These are phyloP conservation scores for Colletotrichum endophyticum DNA, from an alignment of 2,329 filamentous ascomycete species.

Conservation along the genomic window DNA sequence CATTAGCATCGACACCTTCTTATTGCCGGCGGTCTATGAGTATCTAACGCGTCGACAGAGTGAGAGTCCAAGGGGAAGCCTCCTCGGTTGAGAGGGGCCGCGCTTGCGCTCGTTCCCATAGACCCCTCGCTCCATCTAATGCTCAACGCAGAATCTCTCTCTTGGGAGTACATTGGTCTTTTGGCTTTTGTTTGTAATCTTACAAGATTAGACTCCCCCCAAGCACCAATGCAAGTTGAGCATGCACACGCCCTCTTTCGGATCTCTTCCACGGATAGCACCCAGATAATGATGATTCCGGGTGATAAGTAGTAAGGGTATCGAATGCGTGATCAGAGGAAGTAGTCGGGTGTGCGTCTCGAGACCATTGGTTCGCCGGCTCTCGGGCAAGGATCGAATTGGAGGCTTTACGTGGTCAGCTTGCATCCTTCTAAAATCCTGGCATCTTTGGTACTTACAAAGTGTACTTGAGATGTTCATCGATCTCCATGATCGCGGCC, in stretches of 20 bases:
- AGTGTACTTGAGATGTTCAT: slow-evolving; percentile 98
- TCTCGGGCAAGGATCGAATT: slow-evolving; percentile 98
- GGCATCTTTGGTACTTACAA: slow-evolving; percentile 68
- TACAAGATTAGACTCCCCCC: slow-evolving; percentile 18
- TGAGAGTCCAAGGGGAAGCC: background rate
- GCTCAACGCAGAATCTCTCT: slow-evolving; percentile 20
- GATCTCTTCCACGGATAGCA: slow-evolving; percentile 4
- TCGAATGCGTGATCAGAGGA: slow-evolving; percentile 70
- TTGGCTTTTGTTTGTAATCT: slow-evolving; percentile 18
- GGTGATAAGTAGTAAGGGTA: slow-evolving; percentile 9
- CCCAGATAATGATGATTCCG: background rate
- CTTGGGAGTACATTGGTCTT: slow-evolving; percentile 19
- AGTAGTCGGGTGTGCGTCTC: slow-evolving; percentile 97
- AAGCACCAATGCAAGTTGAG: slow-evolving; percentile 21
- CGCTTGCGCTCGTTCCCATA: background rate
- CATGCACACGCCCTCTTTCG: slow-evolving; percentile 15
- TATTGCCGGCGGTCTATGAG: slow-evolving; percentile 19
- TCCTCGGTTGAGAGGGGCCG: background rate
- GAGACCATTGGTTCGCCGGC: slow-evolving; percentile 99
- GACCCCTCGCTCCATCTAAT: background rate
- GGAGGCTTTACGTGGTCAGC: slow-evolving; percentile 69
- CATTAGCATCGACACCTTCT: slow-evolving; percentile 19
- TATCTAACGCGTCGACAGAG: slow-evolving; percentile 16
- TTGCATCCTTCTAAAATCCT: background rate
- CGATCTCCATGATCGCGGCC: slow-evolving; percentile 99